Base-by-base conservation (phyloP, 805 yeast species). In the Ogataea paraovalis region DNA sequence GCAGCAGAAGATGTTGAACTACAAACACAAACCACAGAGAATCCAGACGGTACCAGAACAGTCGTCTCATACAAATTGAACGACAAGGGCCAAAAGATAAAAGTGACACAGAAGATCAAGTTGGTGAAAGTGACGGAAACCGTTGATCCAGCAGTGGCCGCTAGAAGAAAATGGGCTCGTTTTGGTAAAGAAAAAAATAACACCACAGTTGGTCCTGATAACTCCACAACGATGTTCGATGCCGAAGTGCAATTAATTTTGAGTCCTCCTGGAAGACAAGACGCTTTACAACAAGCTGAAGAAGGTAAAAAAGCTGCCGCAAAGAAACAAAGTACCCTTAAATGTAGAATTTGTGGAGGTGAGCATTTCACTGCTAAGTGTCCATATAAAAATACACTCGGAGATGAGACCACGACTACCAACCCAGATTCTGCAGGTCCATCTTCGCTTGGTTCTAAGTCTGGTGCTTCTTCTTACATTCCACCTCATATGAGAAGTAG, bases 341-440 rank as follows among this genome's bases (percentile, higher is more conserved):
- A 67, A 55, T 94, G 99, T 80, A 87, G 97, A 79, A 73, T 78
- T 46, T 94, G 99, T 85, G 87, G 86, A 51, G 97, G 96, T 64
- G 85, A 82, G 57, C 99, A 94, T 76, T 87, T 83, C 79, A 87
- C 97, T 38, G 73, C 89, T 67, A 84, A 85, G 73, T 94, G 99
- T 86, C 99, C 99, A 54, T 89, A 81, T 79, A 91, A 87, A 73
- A 95, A 85, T 60, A 86, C 94, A 34, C 74, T 92, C 66, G 87
- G 84, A 32, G 73, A 76, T 23, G 75, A 55, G 45, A 54, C 63
- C 4, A 52, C 55, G 16, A 48, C 51, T 12, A 42, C 51, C 12
- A 18, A 27, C 18, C n/a, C 14, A 21, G 53, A 55, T 20, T 36
- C 61, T 6, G 52, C 55, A 16, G 48, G 43, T 19, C 42, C 56